Evolutionary conservation across 2,329 filamentous ascomycete species (phyloP).

Genomic region (Myriosclerotinia curreyana): DNA sequence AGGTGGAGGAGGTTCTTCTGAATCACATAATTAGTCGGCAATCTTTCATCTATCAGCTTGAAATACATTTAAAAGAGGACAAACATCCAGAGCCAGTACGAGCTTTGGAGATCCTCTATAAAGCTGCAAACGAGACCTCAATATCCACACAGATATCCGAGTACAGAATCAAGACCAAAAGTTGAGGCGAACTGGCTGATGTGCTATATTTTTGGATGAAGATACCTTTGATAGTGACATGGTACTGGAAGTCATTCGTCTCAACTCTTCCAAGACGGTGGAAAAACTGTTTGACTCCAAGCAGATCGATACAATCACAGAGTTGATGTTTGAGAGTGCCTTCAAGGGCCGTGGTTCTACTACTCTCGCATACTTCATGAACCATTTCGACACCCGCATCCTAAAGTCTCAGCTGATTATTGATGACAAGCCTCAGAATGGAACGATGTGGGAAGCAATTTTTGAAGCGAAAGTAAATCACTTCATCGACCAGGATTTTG

Average conservation of each 20-base stretch:
- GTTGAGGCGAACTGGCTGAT: not conserved
- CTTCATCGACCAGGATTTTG: not conserved
- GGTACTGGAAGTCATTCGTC: not conserved
- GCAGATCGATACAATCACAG: not conserved
- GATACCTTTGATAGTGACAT: not conserved
- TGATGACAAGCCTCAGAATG: not conserved
- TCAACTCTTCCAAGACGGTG: not conserved
- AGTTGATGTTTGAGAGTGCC: not conserved
- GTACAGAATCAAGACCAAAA: not conserved
- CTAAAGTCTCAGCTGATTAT: not conserved
- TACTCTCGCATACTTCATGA: not conserved
- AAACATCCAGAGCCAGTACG: not conserved
- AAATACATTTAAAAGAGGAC: not conserved
- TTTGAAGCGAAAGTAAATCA: not conserved
- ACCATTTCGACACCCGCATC: not conserved
- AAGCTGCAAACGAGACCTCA: not conserved
- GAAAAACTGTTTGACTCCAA: not conserved
- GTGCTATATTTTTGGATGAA: not conserved
- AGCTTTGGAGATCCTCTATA: not conserved
- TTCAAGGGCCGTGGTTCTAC: not conserved
- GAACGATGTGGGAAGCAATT: not conserved
- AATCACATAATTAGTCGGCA: not conserved
- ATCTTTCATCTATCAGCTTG: not conserved
- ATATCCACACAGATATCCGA: not conserved
- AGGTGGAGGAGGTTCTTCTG: not conserved